phyloP scores from a whole-genome alignment of 805 yeast genomes.

The Kluyveromyces wickerhamii region DNA sequence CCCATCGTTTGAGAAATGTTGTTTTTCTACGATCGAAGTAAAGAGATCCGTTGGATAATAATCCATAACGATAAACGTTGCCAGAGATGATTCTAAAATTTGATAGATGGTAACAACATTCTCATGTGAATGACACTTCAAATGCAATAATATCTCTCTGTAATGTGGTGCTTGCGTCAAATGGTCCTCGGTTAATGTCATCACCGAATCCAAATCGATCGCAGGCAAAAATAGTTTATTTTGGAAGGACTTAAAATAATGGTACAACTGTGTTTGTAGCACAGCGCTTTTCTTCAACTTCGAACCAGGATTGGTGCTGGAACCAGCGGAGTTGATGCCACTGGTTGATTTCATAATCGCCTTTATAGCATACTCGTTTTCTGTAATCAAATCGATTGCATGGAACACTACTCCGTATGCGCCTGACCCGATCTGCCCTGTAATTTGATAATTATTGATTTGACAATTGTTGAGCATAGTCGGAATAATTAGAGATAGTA shows the following conservation, averaged over 20 bases:
- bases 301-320: conserved; percentile 23
- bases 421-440: conserved; percentile 43
- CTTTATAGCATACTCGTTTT: conserved; percentile 59
- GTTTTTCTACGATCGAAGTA: conserved; percentile 70
- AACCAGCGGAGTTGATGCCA: too few relatives aligned
- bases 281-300: conserved; percentile 19
- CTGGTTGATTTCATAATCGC: conserved; percentile 44
- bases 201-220: conserved; percentile 22
- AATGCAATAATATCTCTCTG: conserved; percentile 67
- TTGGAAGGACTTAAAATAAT: conserved; percentile 19
- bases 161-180: conserved; percentile 32
- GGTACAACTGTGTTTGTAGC: conserved; percentile 22
- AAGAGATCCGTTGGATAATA: conserved; percentile 83
- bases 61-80: conserved; percentile 72
- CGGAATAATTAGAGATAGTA: too few relatives aligned
- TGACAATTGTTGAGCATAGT: conserved; percentile 20
- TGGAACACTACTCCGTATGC: conserved; percentile 77
- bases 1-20: conserved; percentile 49
- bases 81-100: conserved; percentile 53
- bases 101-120: conserved; percentile 70
- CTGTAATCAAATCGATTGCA: conserved; percentile 47
- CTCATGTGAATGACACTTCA: conserved; percentile 69
- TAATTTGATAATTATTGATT: conserved; percentile 23
- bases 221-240: conserved; percentile 19
- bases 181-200: conserved; percentile 29